Conservation (phyloP, 345 rosid species). For the Euphorbia lathyris region DNA sequence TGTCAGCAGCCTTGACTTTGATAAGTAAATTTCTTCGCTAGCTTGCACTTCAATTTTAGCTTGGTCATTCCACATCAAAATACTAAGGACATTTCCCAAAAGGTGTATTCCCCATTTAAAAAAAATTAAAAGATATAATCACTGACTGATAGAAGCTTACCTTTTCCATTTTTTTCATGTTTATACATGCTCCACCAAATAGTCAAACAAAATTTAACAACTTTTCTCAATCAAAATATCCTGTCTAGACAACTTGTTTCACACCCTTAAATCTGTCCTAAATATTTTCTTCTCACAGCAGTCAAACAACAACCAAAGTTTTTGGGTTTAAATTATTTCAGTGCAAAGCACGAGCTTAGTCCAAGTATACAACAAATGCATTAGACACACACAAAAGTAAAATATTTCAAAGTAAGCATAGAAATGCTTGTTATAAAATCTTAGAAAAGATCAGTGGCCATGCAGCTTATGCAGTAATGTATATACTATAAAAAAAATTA, state of each 20-base stretch:
- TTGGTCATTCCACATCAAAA: not conserved
- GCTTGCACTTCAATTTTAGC: constrained; percentile 3
- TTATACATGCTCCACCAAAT: no score
- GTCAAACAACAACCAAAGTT: not conserved
- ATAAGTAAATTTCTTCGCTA: not conserved
- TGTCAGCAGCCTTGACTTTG: not conserved
- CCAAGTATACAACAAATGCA: not conserved
- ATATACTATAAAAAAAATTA: not conserved
- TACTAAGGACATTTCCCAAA: not conserved
- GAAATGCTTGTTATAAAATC: not conserved
- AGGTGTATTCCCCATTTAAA: not conserved
- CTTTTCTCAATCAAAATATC: not conserved
- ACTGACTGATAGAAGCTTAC: not conserved
- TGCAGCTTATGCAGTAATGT: not conserved
- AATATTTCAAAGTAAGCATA: not conserved
- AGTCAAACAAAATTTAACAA: not conserved
- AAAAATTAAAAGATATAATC: not conserved
- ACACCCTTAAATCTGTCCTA: not conserved
- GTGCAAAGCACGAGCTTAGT: not conserved
- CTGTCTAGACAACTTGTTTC: not conserved
- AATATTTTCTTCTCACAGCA: not conserved
- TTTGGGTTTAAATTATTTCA: not conserved
- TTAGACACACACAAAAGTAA: not conserved
- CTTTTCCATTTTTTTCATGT: no score
- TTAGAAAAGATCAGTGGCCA: not conserved